Evolutionary conservation across 805 yeast species (phyloP).

Genomic region (Hanseniaspora pseudoguilliermondii): DNA sequence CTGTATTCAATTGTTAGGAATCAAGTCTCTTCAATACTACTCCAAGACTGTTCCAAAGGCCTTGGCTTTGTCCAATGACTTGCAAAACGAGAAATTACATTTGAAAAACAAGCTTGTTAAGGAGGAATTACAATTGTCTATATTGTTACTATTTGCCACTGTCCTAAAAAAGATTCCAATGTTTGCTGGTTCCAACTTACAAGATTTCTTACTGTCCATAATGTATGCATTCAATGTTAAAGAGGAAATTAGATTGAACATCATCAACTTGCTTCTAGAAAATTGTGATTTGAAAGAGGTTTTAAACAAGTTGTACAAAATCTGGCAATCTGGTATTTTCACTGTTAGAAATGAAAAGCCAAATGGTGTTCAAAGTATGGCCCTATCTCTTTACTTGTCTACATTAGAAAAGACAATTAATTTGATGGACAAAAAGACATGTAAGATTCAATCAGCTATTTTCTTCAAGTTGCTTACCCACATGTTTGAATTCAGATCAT

Average conservation of each 20-base stretch:
- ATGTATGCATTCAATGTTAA: slow-evolving; percentile 49
- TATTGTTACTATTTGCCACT: slow-evolving; percentile 58
- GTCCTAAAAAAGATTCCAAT: slow-evolving; percentile 74
- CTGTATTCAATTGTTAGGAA: slow-evolving; percentile 64
- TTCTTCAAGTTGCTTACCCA: slow-evolving; percentile 58
- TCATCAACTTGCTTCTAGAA: slow-evolving; percentile 48
- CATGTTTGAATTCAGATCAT: slow-evolving; percentile 58
- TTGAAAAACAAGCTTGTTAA: slow-evolving; percentile 8
- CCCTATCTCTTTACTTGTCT: slow-evolving; percentile 60
- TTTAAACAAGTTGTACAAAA: slow-evolving; percentile 44
- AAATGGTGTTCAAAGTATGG: slow-evolving; percentile 29
- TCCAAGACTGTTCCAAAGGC: slow-evolving; percentile 74
- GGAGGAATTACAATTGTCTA: slow-evolving; percentile 46
- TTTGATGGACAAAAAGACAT: slow-evolving; percentile 56
- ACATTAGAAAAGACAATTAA: slow-evolving; percentile 56
- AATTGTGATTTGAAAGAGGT: slow-evolving; percentile 56
- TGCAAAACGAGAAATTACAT: slow-evolving; percentile 21
- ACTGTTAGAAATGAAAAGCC: slow-evolving; percentile 13
- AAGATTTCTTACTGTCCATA: slow-evolving; percentile 46
- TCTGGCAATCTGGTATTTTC: slow-evolving; percentile 42
- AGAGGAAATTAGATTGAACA: slow-evolving; percentile 44
- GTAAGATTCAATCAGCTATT: slow-evolving; percentile 52
- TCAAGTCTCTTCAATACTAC: slow-evolving; percentile 70
- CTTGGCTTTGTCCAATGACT: slow-evolving; percentile 33
- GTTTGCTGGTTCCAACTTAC: slow-evolving; percentile 59